Evolutionary conservation across 2,329 filamentous ascomycete genomes (phyloP), one percentile per base, ranked within the genome.

Genomic region (Penicillium sp.): DNA sequence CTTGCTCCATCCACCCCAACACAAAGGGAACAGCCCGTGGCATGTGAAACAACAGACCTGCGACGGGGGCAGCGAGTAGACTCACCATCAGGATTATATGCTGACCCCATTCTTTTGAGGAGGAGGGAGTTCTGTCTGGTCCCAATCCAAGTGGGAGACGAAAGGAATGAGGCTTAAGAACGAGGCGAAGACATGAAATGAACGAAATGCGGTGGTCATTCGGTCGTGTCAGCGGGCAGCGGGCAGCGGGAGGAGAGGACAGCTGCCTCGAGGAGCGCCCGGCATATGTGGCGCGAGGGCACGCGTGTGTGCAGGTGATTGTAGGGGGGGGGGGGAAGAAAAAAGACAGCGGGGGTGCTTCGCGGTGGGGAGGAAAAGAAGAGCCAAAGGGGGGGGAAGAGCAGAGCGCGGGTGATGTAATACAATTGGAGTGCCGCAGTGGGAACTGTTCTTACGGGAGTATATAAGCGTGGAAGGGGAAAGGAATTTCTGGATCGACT

Each of bases 61-160:
- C 51, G n/a, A n/a, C n/a, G n/a, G n/a, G n/a, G n/a, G n/a, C n/a
- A n/a, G 39, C 41, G 37, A 41, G 39, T 46, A 8, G 37, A 67
- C 65, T 66, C 47, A 68, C 65, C 65, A 66, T 67, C 62, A 43
- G 58, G 50, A 48, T 60, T 58, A 45, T 58, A 59, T 47, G 57
- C 51, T 47, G 57, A 57, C 51, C 63, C 62, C 59, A 65, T 67
- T 54, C 49, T 53, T 45, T 36, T 18, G 33, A 32, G 16, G 16
- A 28, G 23, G 33, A 14, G 40, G 13, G 18, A 28, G 34, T 27
- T 17, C 23, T 36, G 26, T 13, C 44, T 47, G 29, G 23, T 21
- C 28, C 28, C n/a, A n/a, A n/a, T n/a, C n/a, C n/a, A n/a, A n/a
- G 25, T 28, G 32, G 19, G 21, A 31, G 38, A 44, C 34, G 15